phyloP scores from a whole-genome alignment of 2,329 filamentous ascomycete genomes.

The Dactylonectria estremocensis region DNA sequence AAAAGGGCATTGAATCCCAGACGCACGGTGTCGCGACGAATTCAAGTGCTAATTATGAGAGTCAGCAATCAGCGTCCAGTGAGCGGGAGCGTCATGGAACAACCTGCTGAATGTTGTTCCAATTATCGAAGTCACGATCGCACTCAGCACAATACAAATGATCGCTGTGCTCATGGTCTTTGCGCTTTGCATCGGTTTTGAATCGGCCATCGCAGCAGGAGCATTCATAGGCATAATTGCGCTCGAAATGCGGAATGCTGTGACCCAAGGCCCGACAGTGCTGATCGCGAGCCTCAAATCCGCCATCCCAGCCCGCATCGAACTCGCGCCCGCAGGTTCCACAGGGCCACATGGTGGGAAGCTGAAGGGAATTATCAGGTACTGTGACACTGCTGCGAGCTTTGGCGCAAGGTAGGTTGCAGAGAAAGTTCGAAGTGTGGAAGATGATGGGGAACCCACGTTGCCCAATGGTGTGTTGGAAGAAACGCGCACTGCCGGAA shows the following conservation, averaged over 20 bases:
- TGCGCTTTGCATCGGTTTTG: conserved; percentile 1
- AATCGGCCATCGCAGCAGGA: conserved; percentile 48
- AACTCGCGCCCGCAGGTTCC: conserved; percentile 49
- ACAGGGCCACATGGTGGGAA: conserved; percentile 38
- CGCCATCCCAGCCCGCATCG: conserved; percentile 36
- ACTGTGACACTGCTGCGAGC: no score
- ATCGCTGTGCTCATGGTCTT: conserved; percentile 47
- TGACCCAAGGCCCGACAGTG: conserved; percentile 50
- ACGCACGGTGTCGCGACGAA: conserved; percentile 61
- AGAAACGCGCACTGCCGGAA: no score
- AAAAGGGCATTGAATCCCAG: conserved; percentile 65
- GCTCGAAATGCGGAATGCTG: conserved; percentile 45
- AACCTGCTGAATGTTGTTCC: conserved; percentile 40
- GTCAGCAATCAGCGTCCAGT: not conserved
- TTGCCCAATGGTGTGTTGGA: no score
- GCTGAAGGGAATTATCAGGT: no score
- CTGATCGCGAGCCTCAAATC: conserved; percentile 44
- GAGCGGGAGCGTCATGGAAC: not conserved
- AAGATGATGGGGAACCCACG: no score
- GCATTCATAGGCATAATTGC: conserved; percentile 45
- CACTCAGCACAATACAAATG: conserved; percentile 56
- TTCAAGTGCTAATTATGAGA: conserved; percentile 65
- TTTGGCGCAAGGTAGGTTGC: no score
- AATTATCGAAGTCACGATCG: conserved; percentile 49
- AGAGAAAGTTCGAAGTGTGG: no score